Base-by-base conservation (phyloP, 805 yeast species). In the Hanseniaspora vineae region DNA sequence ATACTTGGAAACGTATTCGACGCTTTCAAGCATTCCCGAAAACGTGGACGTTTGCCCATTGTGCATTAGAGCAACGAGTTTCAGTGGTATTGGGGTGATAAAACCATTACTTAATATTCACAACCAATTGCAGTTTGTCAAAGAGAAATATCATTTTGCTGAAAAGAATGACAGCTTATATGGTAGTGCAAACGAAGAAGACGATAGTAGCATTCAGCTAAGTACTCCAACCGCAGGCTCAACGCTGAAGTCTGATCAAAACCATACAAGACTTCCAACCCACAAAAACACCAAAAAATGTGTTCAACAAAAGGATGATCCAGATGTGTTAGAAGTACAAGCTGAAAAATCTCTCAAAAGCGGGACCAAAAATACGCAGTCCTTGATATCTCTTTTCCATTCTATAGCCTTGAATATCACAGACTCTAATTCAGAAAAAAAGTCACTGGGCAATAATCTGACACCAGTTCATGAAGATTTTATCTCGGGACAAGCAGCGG, bases 11-110 rank as follows among this genome's bases (percentile, higher is more conserved):
- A 57, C 31, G 40, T 56, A 6, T 55, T 23, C 29, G 8, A 8
- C 29, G 29, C 29, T 23, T 61, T 3, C 55, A 56, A 35, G 37
- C 48, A n/a, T 23, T 23, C 8, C 29, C 6, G 29, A 44, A 13
- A 40, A 49, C 2, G n/a, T 43, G 1, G 51, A 56, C 14, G 46
- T 47, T 6, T 71, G 76, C 47, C 75, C 75, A 2, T 46, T 60
- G 0, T 71, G 76, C 50, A 53, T 52, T 3, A 44, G 47, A 9
- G 46, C 46, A 6, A 51, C 59, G 6, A 58, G 54, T 1, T 14
- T 48, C 1, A 17, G 62, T 12, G 46, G 69, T 14, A 61, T 60
- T 1, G 60, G 71, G 17, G 12, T 13, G 11, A 66, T 70, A 15
- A 57, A 55, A 15, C 67, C 65, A 13, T 50, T 70, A 37, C 50